These are phyloP conservation scores for Claviceps purpurea DNA, from an alignment of 2,329 filamentous ascomycete species.

Conservation along the genomic window DNA sequence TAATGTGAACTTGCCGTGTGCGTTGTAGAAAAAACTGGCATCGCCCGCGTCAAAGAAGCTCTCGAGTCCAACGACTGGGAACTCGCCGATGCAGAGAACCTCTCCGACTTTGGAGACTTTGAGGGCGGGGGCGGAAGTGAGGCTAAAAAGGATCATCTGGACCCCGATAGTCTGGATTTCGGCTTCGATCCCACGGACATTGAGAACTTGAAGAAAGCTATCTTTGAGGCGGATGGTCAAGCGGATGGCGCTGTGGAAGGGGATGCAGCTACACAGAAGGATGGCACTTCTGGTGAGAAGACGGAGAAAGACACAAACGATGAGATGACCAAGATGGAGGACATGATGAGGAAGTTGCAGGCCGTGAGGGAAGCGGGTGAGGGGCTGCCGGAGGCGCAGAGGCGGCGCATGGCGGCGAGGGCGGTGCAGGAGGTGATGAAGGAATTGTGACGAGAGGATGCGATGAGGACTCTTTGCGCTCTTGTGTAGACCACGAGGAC, in stretches of 20 bases:
- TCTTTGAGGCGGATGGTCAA: slow-evolving; percentile 29
- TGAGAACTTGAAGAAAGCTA: slow-evolving; percentile 36
- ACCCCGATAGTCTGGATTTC: slow-evolving; percentile 37
- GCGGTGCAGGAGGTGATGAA: slow-evolving; percentile 54
- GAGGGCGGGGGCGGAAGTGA: slow-evolving; percentile 20
- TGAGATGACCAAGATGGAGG: slow-evolving; percentile 45
- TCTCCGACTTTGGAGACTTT: slow-evolving; percentile 17
- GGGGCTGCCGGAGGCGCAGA: slow-evolving; percentile 46
- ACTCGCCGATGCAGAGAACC: slow-evolving; percentile 14
- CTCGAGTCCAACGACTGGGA: slow-evolving; percentile 55
- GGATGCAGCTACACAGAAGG: background rate
- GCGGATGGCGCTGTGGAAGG: slow-evolving; percentile 4
- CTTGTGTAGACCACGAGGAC: too few species aligned
- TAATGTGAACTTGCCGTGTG: too few species aligned
- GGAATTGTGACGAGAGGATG: slow-evolving; percentile 26
- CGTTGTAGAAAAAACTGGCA: slow-evolving; percentile 40
- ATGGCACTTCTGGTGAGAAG: background rate
- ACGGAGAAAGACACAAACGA: slow-evolving; percentile 24
- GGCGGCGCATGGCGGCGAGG: slow-evolving; percentile 45
- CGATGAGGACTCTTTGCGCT: too few species aligned
- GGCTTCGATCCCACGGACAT: slow-evolving; percentile 40
- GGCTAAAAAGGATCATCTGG: slow-evolving; percentile 19
- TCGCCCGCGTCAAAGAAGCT: slow-evolving; percentile 46
- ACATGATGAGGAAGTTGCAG: slow-evolving; percentile 51
- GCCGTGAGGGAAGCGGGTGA: slow-evolving; percentile 46